Evolutionary conservation across 1,284 basidiomycete species (phyloP), one percentile per base, ranked within the genome.

Genomic region (Cryptococcus neoformans): DNA sequence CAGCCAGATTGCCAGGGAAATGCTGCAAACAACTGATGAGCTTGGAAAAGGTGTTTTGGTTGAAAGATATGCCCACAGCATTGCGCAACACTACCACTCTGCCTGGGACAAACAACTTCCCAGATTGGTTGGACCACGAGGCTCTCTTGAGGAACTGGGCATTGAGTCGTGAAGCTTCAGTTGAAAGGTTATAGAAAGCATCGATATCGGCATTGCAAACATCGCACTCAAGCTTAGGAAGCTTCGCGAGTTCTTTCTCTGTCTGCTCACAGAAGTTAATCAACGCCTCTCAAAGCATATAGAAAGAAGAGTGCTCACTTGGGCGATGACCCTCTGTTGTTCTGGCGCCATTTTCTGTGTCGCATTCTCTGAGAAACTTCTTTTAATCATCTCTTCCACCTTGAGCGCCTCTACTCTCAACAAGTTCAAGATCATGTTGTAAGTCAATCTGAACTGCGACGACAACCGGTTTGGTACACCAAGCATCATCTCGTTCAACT

Each of bases 341-440:
- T 97, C 92, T 1, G 96, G 96, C 17, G 97, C 80, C 54, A 98
- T 80, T 53, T 87, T 84, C 70, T 99, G 96, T 0, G 94, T 89
- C 0, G 93, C 87, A 69, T 99, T 99, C 79, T 99, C 96, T 3
- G 95, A 98, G 78, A 99, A 99, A 72, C 91, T 94, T 40, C 96
- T 84, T 78, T 99, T 99, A 77, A 99, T 99, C 96, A 99, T 99
- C 75, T 99, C 96, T 72, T 99, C 96, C 7, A 99, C 96, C 62
- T 88, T 84, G 39, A 99, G 82, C 2, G 96, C 93, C 73, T 99
- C 96, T 7, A 99, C 95, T 36, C 96, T 87, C 14, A 99, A 83
- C 44, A 99, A 79, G 73, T 99, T 99, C 58, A 99, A 81, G 60
- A 99, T 98, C 96, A 99, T 99, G 74, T 97, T 98, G 80, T 99